Conservation (phyloP, 2,329 filamentous ascomycete species). For the Lachnellula cervina region DNA sequence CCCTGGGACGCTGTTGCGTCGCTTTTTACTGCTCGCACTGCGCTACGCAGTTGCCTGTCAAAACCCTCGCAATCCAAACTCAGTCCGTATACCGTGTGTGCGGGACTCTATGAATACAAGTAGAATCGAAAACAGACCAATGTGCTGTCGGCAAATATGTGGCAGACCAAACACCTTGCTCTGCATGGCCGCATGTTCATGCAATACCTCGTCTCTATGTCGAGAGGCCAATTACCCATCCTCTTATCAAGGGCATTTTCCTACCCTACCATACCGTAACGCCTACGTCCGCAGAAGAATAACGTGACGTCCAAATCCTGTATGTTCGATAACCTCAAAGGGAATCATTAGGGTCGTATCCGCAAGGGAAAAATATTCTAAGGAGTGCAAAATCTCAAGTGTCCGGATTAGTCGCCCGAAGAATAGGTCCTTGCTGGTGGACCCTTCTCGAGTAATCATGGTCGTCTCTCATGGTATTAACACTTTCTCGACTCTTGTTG, state of each 20-base stretch:
- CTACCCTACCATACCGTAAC: conserved; percentile 12
- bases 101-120: conserved; percentile 5
- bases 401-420: conserved; percentile 61
- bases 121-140: not conserved
- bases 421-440: conserved; percentile 43
- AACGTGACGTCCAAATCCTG: conserved; percentile 21
- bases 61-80: not conserved
- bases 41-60: not conserved
- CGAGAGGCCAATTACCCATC: not conserved
- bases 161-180: conserved; percentile 2
- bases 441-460: conserved; percentile 57
- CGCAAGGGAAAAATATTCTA: conserved; percentile 11
- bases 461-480: conserved; percentile 59
- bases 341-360: conserved; percentile 24
- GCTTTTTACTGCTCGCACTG: not conserved
- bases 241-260: conserved; percentile 8
- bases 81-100: not conserved
- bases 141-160: not conserved
- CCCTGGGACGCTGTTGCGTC: too few species aligned
- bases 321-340: conserved; percentile 14
- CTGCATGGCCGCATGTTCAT: conserved; percentile 2
- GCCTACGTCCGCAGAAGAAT: conserved; percentile 19
- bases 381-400: not conserved
- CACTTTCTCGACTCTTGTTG: conserved; percentile 57
- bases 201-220: conserved; percentile 1